Conservation (phyloP, 2,329 filamentous ascomycete species). For the Exophiala oligosperma region DNA sequence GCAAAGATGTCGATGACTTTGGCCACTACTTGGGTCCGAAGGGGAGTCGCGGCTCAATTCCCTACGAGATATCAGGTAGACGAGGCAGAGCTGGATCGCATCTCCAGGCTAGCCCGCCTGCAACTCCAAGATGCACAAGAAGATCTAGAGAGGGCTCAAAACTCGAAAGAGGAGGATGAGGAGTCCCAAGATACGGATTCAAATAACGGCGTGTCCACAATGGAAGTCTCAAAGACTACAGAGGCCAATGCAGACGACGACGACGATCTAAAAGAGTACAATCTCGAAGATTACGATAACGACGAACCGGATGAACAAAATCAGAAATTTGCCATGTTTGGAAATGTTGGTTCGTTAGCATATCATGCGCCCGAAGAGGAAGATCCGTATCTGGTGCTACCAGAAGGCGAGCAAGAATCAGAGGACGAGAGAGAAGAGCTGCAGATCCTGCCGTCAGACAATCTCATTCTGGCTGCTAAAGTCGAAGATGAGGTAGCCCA, state of each 20-base stretch:
- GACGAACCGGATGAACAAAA: constrained; percentile 67
- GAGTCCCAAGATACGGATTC: constrained; percentile 27
- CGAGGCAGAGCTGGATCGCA: constrained; percentile 73
- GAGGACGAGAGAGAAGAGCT: constrained; percentile 91
- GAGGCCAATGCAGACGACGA: constrained; percentile 58
- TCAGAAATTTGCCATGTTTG: constrained; percentile 86
- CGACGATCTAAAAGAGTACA: constrained; percentile 92
- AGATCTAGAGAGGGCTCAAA: constrained; percentile 57
- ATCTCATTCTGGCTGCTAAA: constrained; percentile 86
- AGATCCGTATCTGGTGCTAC: constrained; percentile 93
- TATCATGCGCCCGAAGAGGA: constrained; percentile 95
- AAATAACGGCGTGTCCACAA: constrained; percentile 22
- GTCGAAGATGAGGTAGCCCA: constrained; percentile 97
- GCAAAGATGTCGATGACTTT: constrained; percentile 68
- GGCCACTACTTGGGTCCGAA: constrained; percentile 72
- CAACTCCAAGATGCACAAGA: constrained; percentile 91
- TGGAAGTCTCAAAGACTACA: not conserved
- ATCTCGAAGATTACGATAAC: constrained; percentile 95
- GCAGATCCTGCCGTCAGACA: constrained; percentile 89
- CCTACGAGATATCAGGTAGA: constrained; percentile 74
- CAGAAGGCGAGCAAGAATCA: constrained; percentile 61
- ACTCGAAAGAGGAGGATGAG: constrained; percentile 40
- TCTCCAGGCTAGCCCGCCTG: constrained; percentile 71
- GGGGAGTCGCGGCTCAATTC: constrained; percentile 74
- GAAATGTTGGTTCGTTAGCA: constrained; percentile 87